These are phyloP conservation scores for Populus hybrid DNA, from an alignment of 441 rosid genomes.

Conservation along the genomic window DNA sequence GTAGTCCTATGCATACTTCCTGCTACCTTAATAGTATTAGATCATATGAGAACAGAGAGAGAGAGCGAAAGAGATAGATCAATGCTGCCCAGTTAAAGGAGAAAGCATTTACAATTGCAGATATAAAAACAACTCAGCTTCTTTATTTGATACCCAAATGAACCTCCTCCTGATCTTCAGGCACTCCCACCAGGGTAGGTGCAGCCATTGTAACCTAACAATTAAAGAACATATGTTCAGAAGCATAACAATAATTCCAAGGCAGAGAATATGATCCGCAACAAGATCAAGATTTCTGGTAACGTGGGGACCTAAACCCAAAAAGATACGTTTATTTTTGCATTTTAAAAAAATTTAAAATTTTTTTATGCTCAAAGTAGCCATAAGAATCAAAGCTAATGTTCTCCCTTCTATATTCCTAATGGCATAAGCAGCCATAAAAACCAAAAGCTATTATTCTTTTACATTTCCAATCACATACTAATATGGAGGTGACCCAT, in stretches of 20 bases:
- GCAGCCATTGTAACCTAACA: constrained; percentile 56
- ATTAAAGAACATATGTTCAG: constrained; percentile 6
- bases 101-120: constrained; percentile 21
- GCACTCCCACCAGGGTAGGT: constrained; percentile 57
- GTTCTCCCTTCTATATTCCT: background rate
- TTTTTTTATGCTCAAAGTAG: background rate
- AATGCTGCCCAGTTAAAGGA: background rate
- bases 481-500: too few relatives aligned
- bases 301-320: background rate
- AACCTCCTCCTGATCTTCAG: constrained; percentile 22
- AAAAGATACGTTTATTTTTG: too few relatives aligned
- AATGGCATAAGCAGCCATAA: background rate
- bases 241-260: background rate
- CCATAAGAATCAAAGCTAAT: background rate
- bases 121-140: constrained; percentile 16
- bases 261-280: background rate
- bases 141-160: constrained; percentile 13
- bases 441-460: constrained; percentile 6
- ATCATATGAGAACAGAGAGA: background rate
- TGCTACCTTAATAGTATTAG: background rate
- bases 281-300: background rate
- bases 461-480: too few relatives aligned
- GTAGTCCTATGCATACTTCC: background rate
- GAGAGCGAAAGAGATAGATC: background rate
- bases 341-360: too few relatives aligned